phyloP scores from a whole-genome alignment of 75 land plant genomes.

The Larix kaempferi region DNA sequence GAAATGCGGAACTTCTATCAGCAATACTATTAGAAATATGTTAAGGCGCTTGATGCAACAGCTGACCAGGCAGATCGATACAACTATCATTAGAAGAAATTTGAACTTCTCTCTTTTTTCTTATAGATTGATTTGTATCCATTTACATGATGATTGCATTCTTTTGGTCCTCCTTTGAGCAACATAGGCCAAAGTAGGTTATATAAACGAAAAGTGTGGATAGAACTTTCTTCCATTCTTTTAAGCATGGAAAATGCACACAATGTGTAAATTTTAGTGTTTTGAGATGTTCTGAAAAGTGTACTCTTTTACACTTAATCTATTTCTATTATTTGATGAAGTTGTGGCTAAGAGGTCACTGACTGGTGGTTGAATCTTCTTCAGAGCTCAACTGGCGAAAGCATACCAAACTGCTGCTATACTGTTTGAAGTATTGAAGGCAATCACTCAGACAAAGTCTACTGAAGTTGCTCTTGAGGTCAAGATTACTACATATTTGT shows the following conservation, averaged over 20 bases:
- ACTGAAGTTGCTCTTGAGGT: constrained; percentile 52
- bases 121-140: background rate
- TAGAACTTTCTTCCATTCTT: too few relatives aligned
- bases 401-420: constrained; percentile 69
- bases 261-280: too few relatives aligned
- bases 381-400: constrained; percentile 26
- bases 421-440: constrained; percentile 71
- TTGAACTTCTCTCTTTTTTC: background rate
- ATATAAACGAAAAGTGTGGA: too few relatives aligned
- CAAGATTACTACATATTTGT: background rate
- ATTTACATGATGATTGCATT: background rate
- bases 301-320: background rate
- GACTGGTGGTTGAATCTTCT: background rate
- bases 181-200: too few relatives aligned
- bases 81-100: too few relatives aligned
- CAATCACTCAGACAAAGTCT: constrained; percentile 49
- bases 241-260: too few relatives aligned
- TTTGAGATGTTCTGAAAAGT: too few relatives aligned
- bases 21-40: constrained; percentile 81
- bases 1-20: constrained; percentile 90
- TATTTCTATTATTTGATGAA: background rate
- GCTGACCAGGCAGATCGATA: constrained; percentile 87
- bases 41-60: constrained; percentile 76
- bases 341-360: background rate
- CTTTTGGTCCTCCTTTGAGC: background rate